Evolutionary conservation across 768 basidiomycete species (phyloP).

Genomic region (Tricholoma saponaceum): DNA sequence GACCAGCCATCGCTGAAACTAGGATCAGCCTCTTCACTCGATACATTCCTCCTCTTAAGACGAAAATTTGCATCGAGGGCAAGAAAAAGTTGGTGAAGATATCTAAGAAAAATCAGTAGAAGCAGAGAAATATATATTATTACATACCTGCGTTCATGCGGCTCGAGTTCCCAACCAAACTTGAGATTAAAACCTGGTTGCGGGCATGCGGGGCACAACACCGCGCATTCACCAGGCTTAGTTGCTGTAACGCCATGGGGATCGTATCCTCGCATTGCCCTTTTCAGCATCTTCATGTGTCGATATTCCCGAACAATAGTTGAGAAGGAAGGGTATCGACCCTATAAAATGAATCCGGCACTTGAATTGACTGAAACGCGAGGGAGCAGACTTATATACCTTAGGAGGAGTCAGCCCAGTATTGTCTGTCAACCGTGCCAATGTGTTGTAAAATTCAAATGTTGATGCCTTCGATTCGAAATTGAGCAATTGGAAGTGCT

Average conservation of each 20-base stretch:
- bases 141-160: slow-evolving; percentile 8
- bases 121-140: not conserved
- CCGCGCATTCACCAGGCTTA: slow-evolving; percentile 13
- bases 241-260: slow-evolving; percentile 12
- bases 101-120: not conserved
- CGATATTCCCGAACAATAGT: slow-evolving; percentile 14
- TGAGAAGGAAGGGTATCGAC: slow-evolving; percentile 15
- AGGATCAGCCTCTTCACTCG: slow-evolving; percentile 2
- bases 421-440: slow-evolving; percentile 10
- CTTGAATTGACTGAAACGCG: not conserved
- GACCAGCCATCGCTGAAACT: slow-evolving; percentile 5
- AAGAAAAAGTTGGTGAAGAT: slow-evolving; percentile 1
- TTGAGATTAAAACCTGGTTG: slow-evolving; percentile 21
- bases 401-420: not conserved
- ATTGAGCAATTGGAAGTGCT: slow-evolving; percentile 16
- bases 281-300: slow-evolving; percentile 21
- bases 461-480: slow-evolving; percentile 16
- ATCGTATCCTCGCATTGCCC: slow-evolving; percentile 17
- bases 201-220: slow-evolving; percentile 23
- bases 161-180: slow-evolving; percentile 15
- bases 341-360: not conserved
- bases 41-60: slow-evolving; percentile 2
- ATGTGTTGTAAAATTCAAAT: slow-evolving; percentile 13
- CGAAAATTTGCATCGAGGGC: slow-evolving; percentile 12
- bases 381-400: not conserved